Evolutionary conservation across 805 yeast genomes (phyloP).

Genomic region (Kuraishia molischiana): DNA sequence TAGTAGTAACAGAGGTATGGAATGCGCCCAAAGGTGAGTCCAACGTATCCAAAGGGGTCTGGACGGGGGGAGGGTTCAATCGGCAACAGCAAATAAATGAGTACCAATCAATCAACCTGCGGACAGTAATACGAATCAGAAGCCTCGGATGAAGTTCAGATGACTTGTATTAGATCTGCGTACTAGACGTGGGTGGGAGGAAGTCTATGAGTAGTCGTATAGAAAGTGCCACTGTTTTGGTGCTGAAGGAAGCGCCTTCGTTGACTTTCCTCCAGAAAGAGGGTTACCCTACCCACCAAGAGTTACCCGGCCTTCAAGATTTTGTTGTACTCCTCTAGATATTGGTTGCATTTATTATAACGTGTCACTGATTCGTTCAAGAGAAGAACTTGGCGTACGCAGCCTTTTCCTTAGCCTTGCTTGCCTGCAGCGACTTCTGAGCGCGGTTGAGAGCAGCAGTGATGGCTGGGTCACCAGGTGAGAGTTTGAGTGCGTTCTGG

Average conservation of each 20-base stretch:
- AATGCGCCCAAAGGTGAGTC: neutral
- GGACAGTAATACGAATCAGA: neutral
- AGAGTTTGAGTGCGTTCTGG: slow-evolving; percentile 49
- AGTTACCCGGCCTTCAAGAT: too few relatives aligned
- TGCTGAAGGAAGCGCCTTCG: too few relatives aligned
- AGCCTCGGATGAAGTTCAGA: neutral
- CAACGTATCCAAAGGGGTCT: slow-evolving; percentile 1
- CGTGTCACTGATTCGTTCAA: slow-evolving; percentile 4
- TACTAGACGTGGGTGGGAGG: too few relatives aligned
- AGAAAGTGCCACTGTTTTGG: too few relatives aligned
- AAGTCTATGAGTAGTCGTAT: too few relatives aligned
- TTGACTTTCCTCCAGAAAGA: too few relatives aligned
- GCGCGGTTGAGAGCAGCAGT: slow-evolving; percentile 53
- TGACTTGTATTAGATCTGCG: neutral
- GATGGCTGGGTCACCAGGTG: slow-evolving; percentile 70
- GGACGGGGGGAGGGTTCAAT: too few relatives aligned
- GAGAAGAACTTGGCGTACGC: slow-evolving; percentile 64
- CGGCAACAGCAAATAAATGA: slow-evolving; percentile 14
- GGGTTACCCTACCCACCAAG: too few relatives aligned
- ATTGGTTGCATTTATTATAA: too few relatives aligned
- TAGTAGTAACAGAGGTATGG: too few relatives aligned
- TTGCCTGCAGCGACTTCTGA: slow-evolving; percentile 36
- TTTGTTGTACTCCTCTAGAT: too few relatives aligned
- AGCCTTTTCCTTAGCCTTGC: slow-evolving; percentile 60
- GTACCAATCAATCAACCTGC: slow-evolving; percentile 8